Evolutionary conservation across 768 basidiomycete genomes (phyloP).

Genomic region (Termitomyces sp.): DNA sequence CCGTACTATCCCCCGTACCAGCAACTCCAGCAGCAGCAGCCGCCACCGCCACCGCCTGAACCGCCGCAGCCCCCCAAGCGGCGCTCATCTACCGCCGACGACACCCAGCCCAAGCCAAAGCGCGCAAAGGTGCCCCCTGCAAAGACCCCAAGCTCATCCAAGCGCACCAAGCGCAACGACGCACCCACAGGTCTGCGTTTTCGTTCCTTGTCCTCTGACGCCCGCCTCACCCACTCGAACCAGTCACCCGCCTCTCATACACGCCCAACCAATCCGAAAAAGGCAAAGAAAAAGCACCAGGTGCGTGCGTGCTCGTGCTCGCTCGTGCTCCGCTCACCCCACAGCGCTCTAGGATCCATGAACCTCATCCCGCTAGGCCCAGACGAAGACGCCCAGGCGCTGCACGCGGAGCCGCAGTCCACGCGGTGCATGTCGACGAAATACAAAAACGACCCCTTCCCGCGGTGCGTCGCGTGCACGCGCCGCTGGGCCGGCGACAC

Average conservation of each 20-base stretch:
- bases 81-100: conserved; percentile 25
- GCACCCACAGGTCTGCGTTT: conserved; percentile 19
- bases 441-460: conserved; percentile 67
- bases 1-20: conserved; percentile 8
- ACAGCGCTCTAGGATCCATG: conserved; percentile 16
- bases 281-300: conserved; percentile 42
- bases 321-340: too few relatives aligned
- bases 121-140: conserved; percentile 34
- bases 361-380: conserved; percentile 26
- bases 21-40: conserved; percentile 3
- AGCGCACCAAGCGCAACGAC: conserved; percentile 70
- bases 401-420: conserved; percentile 67
- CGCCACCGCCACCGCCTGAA: background rate
- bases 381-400: conserved; percentile 22
- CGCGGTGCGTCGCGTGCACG: conserved; percentile 79
- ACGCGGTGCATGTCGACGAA: conserved; percentile 83
- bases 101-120: conserved; percentile 32
- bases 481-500: conserved; percentile 87
- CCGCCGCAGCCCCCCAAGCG: conserved; percentile 26
- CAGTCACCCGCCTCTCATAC: conserved; percentile 39
- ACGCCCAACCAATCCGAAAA: conserved; percentile 31
- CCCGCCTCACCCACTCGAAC: background rate
- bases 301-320: too few relatives aligned
- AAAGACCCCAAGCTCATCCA: conserved; percentile 22
- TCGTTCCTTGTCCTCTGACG: too few relatives aligned